Base-by-base conservation (phyloP, 1,284 basidiomycete genomes). In the Puccinia novopanici region DNA sequence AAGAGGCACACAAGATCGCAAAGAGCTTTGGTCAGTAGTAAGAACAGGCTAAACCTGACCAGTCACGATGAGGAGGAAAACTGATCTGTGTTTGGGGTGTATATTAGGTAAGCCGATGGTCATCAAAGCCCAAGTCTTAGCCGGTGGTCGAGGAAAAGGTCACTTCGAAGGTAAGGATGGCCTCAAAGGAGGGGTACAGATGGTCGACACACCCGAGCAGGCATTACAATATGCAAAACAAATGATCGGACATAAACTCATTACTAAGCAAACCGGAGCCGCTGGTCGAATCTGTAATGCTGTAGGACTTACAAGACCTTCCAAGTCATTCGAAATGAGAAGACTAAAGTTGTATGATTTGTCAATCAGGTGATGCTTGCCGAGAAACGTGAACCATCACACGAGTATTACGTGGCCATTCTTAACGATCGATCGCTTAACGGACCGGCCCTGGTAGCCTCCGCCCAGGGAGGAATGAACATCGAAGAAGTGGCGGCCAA, bases 401-500 rank as follows among this genome's bases (percentile, higher is more conserved):
- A n/a, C n/a, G n/a, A n/a, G n/a, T n/a, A n/a, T n/a, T n/a, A n/a
- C n/a, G n/a, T n/a, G n/a, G n/a, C n/a, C n/a, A n/a, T n/a, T n/a
- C n/a, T n/a, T 89, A 99, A 98, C 86, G 97, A 99, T 89, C 94
- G 97, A 84, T 90, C 90, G 48, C 89, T 92, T 19, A 92, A 95
- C 83, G 91, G 93, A 19, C 93, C 95, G 72, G 96, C 98, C 37
- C 89, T 99, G 79, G 95, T 99, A 82, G 92, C 92, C 30, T 99
- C 97, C 59, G 90, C 90, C 77, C 95, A 98, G 86, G 87, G 87
- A 71, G 87, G 87, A 79, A 87, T 87, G 87, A 85, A 85, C 88
- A 99, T 99, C 85, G 97, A 99, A 87, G 97, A 99, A 85, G 97
- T 99, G 72, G 97, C 97, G n/a, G 93, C 93, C 74, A 95, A 98